Evolutionary conservation across 495 filamentous ascomycete species (phyloP).

Genomic region (Pseudoneurospora amorphoporcata): DNA sequence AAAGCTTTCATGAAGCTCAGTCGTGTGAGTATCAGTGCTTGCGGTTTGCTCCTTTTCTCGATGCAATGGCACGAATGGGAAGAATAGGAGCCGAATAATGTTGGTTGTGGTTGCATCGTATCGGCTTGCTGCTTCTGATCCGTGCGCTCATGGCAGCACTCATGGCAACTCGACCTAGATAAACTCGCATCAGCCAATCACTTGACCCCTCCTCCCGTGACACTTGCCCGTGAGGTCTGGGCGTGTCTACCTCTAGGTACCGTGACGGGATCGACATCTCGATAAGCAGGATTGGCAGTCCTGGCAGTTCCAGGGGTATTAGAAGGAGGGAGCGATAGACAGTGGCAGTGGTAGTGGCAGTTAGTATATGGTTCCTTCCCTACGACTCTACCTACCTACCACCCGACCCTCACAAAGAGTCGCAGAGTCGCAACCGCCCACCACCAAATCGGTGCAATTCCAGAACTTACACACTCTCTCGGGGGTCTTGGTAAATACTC

Average conservation of each 20-base stretch:
- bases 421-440: background rate
- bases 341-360: background rate
- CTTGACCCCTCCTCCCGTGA: background rate
- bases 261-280: background rate
- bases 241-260: too few species aligned
- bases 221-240: background rate
- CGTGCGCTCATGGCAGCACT: background rate
- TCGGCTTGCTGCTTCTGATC: background rate
- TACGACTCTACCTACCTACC: background rate
- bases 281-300: background rate
- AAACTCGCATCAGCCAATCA: background rate
- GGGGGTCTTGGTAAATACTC: background rate
- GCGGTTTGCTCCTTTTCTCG: background rate
- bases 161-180: background rate
- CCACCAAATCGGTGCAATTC: conserved; percentile 10
- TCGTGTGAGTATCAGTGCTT: background rate
- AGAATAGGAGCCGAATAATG: background rate
- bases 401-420: background rate
- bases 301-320: background rate
- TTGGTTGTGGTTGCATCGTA: background rate
- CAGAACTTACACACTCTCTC: background rate
- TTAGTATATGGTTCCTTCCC: background rate
- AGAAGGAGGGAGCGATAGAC: background rate
- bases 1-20: background rate
- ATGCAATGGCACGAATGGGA: too few species aligned